Base-by-base conservation (phyloP, 768 basidiomycete species). In the Suillus lakei region DNA sequence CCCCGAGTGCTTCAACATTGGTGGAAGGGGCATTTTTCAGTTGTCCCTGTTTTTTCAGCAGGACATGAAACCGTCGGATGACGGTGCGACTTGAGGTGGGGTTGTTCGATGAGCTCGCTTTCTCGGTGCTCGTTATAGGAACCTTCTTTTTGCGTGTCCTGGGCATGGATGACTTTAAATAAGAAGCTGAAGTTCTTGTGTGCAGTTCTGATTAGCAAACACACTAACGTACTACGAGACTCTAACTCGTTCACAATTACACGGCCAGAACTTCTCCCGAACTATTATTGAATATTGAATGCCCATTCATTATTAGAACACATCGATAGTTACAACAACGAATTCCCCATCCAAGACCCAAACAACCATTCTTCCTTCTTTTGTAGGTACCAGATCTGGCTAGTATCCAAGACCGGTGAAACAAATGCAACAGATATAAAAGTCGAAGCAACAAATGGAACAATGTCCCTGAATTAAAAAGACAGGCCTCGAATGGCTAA, bases 61-160 rank as follows among this genome's bases (percentile, higher is more conserved):
- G 81, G 41, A 89, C 84, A 71, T 98, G 95, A 72, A 91, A 98
- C 64, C 80, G 83, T 46, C 93, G 88, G 70, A 98, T 97, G 67
- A 90, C 78, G 9, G 85, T 83, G 65, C 93, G 86, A 53, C 88
- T 92, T 28, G 88, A 84, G 66, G 85, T 80, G 0, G 88, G 83
- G 64, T 81, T 88, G 67, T 79, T 83, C 28, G 88, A 87, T 28
- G 65, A 61, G 16, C 65, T 55, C 10, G 81, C 78, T 50, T 68
- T 66, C 21, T 58, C 66, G 12, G 67, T 66, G 36, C 64, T 44
- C 2, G 85, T 86, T 21, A 87, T 70, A 2, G 86, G 84, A 18
- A 65, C 67, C 66, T 86, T 87, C 68, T 79, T 80, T 72, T 79
- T 85, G 64, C 75, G 77, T 36, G 69, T 64, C 72, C 77, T 84